These are phyloP conservation scores for Salix udensis DNA, from an alignment of 345 rosid species.

Conservation along the genomic window DNA sequence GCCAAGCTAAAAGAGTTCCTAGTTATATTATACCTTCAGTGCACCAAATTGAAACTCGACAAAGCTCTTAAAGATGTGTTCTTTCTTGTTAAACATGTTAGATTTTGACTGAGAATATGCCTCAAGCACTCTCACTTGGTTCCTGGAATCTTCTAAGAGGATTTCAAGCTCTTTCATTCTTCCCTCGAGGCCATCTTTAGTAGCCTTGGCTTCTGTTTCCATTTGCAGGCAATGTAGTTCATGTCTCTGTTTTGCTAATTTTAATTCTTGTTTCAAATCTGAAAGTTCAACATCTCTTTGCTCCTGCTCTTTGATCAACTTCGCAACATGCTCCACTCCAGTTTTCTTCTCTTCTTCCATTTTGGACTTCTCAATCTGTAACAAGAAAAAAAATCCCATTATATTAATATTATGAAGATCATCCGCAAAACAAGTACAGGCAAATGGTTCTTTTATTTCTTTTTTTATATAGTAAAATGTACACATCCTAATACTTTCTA, in stretches of 20 bases:
- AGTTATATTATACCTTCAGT: constrained; percentile 42
- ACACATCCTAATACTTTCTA: neutral
- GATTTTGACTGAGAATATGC: constrained; percentile 36
- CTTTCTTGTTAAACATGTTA: constrained; percentile 54
- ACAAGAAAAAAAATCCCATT: neutral
- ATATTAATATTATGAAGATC: neutral
- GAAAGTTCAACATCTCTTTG: constrained; percentile 18
- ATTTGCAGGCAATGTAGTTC: constrained; percentile 46
- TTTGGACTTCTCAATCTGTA: constrained; percentile 45
- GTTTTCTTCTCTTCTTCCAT: constrained; percentile 43
- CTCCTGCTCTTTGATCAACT: constrained; percentile 37
- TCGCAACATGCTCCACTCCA: constrained; percentile 38
- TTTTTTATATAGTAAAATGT: neutral
- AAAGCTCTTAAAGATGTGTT: constrained; percentile 34
- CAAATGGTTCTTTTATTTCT: neutral
- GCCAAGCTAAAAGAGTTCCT: neutral
- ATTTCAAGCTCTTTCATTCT: constrained; percentile 50
- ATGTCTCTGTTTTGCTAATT: constrained; percentile 33
- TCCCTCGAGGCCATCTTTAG: constrained; percentile 35
- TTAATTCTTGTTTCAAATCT: constrained; percentile 30
- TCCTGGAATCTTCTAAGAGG: constrained; percentile 37
- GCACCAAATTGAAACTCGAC: constrained; percentile 48
- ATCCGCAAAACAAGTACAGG: neutral
- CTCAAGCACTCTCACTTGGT: constrained; percentile 45
- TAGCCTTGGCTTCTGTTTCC: constrained; percentile 55